phyloP scores from a whole-genome alignment of 768 basidiomycete species.

The Tubosaeta sp. region DNA sequence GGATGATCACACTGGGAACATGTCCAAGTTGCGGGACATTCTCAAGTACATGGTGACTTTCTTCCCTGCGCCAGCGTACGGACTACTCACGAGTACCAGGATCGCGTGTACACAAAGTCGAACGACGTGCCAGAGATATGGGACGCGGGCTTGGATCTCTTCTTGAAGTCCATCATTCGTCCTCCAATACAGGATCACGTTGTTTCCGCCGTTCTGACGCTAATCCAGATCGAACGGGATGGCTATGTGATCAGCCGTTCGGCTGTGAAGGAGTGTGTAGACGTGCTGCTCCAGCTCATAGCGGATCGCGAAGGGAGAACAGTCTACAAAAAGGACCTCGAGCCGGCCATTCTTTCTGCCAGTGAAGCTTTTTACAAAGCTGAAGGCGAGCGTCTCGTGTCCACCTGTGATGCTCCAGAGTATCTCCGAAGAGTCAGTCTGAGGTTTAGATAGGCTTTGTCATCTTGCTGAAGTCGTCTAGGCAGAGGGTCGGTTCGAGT shows the following conservation, averaged over 20 bases:
- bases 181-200: constrained; percentile 82
- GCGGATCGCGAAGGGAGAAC: constrained; percentile 47
- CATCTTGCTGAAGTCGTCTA: constrained; percentile 30
- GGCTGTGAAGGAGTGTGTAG: constrained; percentile 82
- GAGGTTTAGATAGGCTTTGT: neutral
- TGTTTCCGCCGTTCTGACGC: constrained; percentile 73
- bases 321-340: constrained; percentile 80
- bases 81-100: constrained; percentile 47
- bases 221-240: constrained; percentile 88
- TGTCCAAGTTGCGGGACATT: constrained; percentile 84
- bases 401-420: constrained; percentile 73
- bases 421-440: constrained; percentile 72
- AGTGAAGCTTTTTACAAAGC: constrained; percentile 74
- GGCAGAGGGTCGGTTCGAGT: constrained; percentile 76
- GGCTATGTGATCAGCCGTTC: constrained; percentile 90
- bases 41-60: constrained; percentile 89
- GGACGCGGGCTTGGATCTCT: constrained; percentile 78
- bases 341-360: constrained; percentile 73
- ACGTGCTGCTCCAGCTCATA: constrained; percentile 71
- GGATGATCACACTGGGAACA: constrained; percentile 89
- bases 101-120: constrained; percentile 78
- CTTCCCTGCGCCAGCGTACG: neutral
- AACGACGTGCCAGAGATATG: constrained; percentile 76
- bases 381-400: constrained; percentile 69
- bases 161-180: constrained; percentile 75